Conservation (phyloP, 768 basidiomycete species). For the Amylocystis lapponica region DNA sequence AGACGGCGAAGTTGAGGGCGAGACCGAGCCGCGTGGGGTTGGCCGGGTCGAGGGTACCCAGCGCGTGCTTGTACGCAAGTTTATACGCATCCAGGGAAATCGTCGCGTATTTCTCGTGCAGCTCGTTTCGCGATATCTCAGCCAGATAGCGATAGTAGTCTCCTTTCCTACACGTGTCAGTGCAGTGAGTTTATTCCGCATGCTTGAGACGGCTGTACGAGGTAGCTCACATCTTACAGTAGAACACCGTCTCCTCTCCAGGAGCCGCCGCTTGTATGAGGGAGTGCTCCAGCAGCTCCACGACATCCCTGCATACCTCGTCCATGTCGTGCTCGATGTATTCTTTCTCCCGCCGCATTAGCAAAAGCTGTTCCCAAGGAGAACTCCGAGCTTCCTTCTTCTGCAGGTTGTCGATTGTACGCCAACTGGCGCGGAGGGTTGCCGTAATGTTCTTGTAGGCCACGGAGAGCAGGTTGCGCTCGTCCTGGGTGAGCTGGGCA, state of each 20-base stretch:
- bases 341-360: slow-evolving; percentile 68
- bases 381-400: slow-evolving; percentile 53
- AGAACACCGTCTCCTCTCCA: slow-evolving; percentile 85
- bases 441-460: slow-evolving; percentile 91
- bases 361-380: slow-evolving; percentile 49
- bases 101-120: slow-evolving; percentile 63
- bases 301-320: slow-evolving; percentile 74
- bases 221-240: slow-evolving; percentile 80
- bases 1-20: slow-evolving; percentile 91
- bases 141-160: slow-evolving; percentile 91
- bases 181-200: slow-evolving; percentile 8
- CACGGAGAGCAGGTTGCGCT: slow-evolving; percentile 83
- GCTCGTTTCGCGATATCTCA: slow-evolving; percentile 71
- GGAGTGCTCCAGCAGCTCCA: slow-evolving; percentile 56
- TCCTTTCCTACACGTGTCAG: slow-evolving; percentile 53
- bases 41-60: slow-evolving; percentile 64
- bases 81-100: slow-evolving; percentile 82
- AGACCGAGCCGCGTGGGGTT: slow-evolving; percentile 87
- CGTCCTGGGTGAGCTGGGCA: slow-evolving; percentile 70
- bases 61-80: slow-evolving; percentile 77
- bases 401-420: slow-evolving; percentile 71
- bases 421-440: slow-evolving; percentile 78
- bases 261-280: slow-evolving; percentile 57
- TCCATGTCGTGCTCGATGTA: slow-evolving; percentile 75
- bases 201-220: not conserved